Conservation (phyloP, 73 alveolate species). For the Blepharisma stoltei region DNA sequence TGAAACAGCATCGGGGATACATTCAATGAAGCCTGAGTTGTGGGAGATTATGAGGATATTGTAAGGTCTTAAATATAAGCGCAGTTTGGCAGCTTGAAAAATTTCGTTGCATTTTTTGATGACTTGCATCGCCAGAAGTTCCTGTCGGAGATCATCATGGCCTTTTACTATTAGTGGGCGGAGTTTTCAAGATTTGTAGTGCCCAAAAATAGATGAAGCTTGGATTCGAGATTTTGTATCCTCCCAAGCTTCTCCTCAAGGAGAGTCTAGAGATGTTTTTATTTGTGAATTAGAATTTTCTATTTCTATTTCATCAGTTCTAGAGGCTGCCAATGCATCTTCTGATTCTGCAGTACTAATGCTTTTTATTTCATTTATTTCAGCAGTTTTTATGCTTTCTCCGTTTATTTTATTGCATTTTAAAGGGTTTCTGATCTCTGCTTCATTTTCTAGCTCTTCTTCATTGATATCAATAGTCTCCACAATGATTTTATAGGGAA, state of each 20-base stretch:
- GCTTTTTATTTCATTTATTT: background rate
- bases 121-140: constrained; percentile 86
- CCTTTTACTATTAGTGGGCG: constrained; percentile 71
- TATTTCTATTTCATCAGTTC: too few relatives aligned
- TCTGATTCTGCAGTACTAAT: background rate
- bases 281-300: too few relatives aligned
- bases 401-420: background rate
- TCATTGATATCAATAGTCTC: constrained; percentile 48
- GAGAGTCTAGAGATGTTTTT: background rate
- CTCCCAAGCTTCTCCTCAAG: constrained; percentile 41
- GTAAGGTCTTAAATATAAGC: constrained; percentile 75
- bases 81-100: constrained; percentile 47
- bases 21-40: constrained; percentile 81
- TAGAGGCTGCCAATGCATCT: too few relatives aligned
- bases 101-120: constrained; percentile 67
- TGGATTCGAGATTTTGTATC: constrained; percentile 72
- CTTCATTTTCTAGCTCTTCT: background rate
- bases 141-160: constrained; percentile 87
- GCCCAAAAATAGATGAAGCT: constrained; percentile 77
- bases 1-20: constrained; percentile 73
- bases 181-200: constrained; percentile 64
- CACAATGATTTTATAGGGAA: constrained; percentile 67
- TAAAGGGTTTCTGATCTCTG: background rate
- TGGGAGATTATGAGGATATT: constrained; percentile 77
- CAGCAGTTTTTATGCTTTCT: background rate